Percentiles rank a stretch among this genome's conserved stretches.
Evolutionary conservation across 2,329 filamentous ascomycete genomes (phyloP).

Genomic region (Ceratocystis huliohia): DNA sequence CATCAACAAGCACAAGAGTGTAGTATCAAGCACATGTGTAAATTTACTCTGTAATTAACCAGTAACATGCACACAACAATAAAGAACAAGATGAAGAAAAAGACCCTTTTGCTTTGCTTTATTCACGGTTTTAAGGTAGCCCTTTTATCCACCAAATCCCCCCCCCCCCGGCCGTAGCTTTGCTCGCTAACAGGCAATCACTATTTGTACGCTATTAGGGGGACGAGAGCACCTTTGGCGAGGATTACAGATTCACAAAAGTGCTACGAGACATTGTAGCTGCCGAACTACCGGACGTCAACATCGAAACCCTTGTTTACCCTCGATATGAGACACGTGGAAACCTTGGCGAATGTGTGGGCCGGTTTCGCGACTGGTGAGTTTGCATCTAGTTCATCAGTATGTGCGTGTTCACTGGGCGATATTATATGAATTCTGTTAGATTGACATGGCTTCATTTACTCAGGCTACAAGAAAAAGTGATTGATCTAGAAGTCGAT

Average conservation of each 20-base stretch:
- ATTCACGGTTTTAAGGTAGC: slow-evolving; percentile 75
- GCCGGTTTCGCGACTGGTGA: slow-evolving; percentile 62
- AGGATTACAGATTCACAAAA: slow-evolving; percentile 52
- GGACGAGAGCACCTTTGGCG: slow-evolving; percentile 63
- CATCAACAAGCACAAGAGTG: background rate
- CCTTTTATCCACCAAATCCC: background rate
- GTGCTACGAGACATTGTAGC: slow-evolving; percentile 54
- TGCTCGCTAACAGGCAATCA: background rate
- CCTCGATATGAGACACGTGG: slow-evolving; percentile 73
- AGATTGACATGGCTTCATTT: background rate
- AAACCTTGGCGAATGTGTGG: slow-evolving; percentile 58
- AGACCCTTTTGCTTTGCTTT: slow-evolving; percentile 69
- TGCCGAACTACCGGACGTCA: slow-evolving; percentile 53
- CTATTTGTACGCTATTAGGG: slow-evolving; percentile 37
- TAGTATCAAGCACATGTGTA: background rate
- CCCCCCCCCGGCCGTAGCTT: slow-evolving; percentile 8
- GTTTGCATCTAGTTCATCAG: slow-evolving; percentile 21
- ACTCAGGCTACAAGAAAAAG: slow-evolving; percentile 70
- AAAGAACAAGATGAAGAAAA: slow-evolving; percentile 43
- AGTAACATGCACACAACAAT: background rate
- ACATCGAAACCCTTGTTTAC: slow-evolving; percentile 58
- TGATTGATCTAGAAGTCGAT: slow-evolving; percentile 86
- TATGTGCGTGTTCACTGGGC: background rate
- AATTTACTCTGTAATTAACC: background rate
- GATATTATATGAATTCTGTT: background rate